Evolutionary conservation across 2,329 filamentous ascomycete species (phyloP), one percentile per base, ranked within the genome.

Genomic region (Monilinia polystroma): DNA sequence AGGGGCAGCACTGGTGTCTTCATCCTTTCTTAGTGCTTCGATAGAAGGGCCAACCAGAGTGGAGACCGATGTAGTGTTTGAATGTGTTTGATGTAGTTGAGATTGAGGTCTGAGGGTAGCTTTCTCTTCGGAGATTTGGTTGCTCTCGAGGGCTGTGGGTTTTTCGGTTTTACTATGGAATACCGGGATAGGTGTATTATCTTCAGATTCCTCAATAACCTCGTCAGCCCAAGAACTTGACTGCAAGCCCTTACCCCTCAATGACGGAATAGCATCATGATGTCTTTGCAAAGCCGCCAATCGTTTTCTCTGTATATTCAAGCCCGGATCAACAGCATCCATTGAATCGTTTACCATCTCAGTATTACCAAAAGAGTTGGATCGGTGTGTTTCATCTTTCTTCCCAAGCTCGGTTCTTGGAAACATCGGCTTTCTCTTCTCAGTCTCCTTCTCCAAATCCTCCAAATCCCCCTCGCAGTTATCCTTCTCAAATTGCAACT

Each of bases 171-270:
- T n/a, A 29, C 4, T 5, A 32, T 23, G 10, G 18, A 26, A 14
- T 23, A 6, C 35, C 26, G 26, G n/a, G 2, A n/a, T 7, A 2
- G 32, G 16, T 10, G 32, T 14, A 18, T 2, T 11, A 3, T 59
- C 32, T 26, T 7, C 45, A 7, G 20, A 35, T n/a, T 56, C 65
- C 12, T 69, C 69, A 54, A 69, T 63, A 11, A 69, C 68, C 45
- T 74, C 73, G 66, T 75, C 73, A 0, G 71, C 73, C 72, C 73
- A 73, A 52, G 58, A 68, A 32, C 66, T 51, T 20, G 66, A 53
- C 57, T 63, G 63, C 18, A 72, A 35, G 5, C 57, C 64, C 4
- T 43, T 54, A 7, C 68, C 72, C 18, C 57, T 67, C 23, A 69
- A 70, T 23, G 43, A 57, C 4, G 71, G 72, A 41, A 75, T 71